Conservation (phyloP, 2,329 filamentous ascomycete genomes). For the Alternaria hordeiaustralica region DNA sequence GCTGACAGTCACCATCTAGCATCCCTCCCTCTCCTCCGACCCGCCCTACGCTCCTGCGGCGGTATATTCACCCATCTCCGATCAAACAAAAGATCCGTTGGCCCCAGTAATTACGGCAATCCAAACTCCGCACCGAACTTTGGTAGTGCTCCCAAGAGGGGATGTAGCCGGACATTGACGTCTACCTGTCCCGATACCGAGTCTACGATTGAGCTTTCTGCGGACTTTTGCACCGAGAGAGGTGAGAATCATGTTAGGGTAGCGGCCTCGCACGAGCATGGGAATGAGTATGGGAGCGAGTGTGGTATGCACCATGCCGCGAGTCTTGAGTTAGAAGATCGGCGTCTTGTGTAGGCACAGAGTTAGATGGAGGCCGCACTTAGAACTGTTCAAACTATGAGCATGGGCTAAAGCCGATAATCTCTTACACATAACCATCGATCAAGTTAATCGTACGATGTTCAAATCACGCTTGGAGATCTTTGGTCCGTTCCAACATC, state of each 20-base stretch:
- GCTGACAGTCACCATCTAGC: slow-evolving; percentile 8
- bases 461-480: neutral
- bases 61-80: slow-evolving; percentile 16
- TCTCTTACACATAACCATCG: neutral
- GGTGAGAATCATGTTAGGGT: neutral
- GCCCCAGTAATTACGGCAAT: slow-evolving; percentile 5
- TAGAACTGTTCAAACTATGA: too few relatives aligned
- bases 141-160: slow-evolving; percentile 11
- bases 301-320: neutral
- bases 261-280: neutral
- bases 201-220: slow-evolving; percentile 21
- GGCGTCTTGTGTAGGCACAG: neutral
- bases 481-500: neutral
- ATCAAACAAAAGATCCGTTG: neutral
- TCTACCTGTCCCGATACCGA: slow-evolving; percentile 8
- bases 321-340: neutral
- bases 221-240: neutral
- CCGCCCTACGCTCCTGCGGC: slow-evolving; percentile 22
- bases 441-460: neutral
- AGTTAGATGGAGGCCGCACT: neutral
- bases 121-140: slow-evolving; percentile 13
- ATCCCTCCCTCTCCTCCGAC: slow-evolving; percentile 28
- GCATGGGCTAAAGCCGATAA: too few relatives aligned
- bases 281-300: neutral
- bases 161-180: neutral